Evolutionary conservation across 257 asterid species (phyloP).

Genomic region (Plantago major): DNA sequence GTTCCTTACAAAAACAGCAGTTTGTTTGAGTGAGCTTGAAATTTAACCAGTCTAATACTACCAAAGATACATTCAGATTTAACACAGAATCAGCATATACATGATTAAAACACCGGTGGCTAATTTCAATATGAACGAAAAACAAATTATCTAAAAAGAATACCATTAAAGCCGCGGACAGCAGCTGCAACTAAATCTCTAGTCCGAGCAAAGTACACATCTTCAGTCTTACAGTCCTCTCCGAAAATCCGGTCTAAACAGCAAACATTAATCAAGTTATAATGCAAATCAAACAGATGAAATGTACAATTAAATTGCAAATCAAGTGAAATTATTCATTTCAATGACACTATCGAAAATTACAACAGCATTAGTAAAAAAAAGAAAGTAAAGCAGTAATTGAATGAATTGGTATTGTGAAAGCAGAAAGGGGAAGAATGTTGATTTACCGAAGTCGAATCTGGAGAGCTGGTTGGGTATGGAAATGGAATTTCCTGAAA

Average conservation of each 20-base stretch:
- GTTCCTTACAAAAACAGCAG: constrained; percentile 47
- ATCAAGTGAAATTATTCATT: background rate
- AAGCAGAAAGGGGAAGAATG: too few species aligned
- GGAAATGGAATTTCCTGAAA: constrained; percentile 53
- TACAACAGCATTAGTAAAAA: too few species aligned
- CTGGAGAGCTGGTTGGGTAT: constrained; percentile 60
- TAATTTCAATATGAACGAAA: background rate
- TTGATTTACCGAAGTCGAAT: constrained; percentile 70
- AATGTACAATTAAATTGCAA: background rate
- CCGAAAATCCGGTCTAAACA: constrained; percentile 56
- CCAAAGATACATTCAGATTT: too few species aligned
- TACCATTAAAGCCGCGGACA: constrained; percentile 87
- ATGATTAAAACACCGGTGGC: too few species aligned
- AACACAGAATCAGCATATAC: too few species aligned
- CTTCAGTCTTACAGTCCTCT: constrained; percentile 57
- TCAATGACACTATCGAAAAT: too few species aligned
- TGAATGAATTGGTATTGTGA: too few species aligned
- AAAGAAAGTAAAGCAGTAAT: background rate
- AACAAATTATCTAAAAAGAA: too few species aligned
- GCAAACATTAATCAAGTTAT: background rate
- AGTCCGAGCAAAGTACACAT: constrained; percentile 67
- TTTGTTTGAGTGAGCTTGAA: too few species aligned
- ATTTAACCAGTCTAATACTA: too few species aligned
- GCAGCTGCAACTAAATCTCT: constrained; percentile 77
- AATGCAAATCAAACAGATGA: background rate